Conservation (phyloP, 2,329 filamentous ascomycete species). For the Gremmenia infestans region DNA sequence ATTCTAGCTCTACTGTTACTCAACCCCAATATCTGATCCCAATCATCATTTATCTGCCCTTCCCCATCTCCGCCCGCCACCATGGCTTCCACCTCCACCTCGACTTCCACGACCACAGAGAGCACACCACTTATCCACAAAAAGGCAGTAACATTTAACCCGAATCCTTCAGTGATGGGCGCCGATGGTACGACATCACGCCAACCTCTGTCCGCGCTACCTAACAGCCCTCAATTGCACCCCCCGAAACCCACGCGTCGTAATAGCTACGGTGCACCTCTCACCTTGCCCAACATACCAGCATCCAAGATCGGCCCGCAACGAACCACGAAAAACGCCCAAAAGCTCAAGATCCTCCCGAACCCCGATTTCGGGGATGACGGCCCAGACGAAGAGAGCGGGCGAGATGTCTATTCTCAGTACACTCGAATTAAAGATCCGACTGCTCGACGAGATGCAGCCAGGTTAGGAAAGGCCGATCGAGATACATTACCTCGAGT, state of each 20-base stretch:
- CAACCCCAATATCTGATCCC: neutral
- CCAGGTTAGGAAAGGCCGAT: slow-evolving; percentile 88
- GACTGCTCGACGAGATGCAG: slow-evolving; percentile 85
- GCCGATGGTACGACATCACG: slow-evolving; percentile 41
- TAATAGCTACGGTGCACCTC: slow-evolving; percentile 66
- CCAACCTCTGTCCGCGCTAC: slow-evolving; percentile 41
- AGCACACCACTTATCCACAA: slow-evolving; percentile 37
- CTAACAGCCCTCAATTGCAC: slow-evolving; percentile 31
- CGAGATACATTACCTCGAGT: slow-evolving; percentile 81
- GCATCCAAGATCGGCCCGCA: slow-evolving; percentile 82
- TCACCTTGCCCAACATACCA: slow-evolving; percentile 32
- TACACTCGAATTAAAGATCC: slow-evolving; percentile 98
- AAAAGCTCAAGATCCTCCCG: slow-evolving; percentile 95
- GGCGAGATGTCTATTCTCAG: slow-evolving; percentile 93
- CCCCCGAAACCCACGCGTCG: slow-evolving; percentile 68
- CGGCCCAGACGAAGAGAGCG: slow-evolving; percentile 78
- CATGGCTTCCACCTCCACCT: slow-evolving; percentile 25
- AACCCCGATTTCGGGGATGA: slow-evolving; percentile 81
- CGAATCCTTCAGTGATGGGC: slow-evolving; percentile 59
- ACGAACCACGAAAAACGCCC: slow-evolving; percentile 87
- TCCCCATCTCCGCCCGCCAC: neutral
- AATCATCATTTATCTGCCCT: neutral
- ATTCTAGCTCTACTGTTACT: neutral
- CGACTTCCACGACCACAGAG: slow-evolving; percentile 17
- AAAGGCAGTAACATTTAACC: slow-evolving; percentile 66